Evolutionary conservation across 2,329 filamentous ascomycete genomes (phyloP).

Genomic region (Hypoxylon sp.): DNA sequence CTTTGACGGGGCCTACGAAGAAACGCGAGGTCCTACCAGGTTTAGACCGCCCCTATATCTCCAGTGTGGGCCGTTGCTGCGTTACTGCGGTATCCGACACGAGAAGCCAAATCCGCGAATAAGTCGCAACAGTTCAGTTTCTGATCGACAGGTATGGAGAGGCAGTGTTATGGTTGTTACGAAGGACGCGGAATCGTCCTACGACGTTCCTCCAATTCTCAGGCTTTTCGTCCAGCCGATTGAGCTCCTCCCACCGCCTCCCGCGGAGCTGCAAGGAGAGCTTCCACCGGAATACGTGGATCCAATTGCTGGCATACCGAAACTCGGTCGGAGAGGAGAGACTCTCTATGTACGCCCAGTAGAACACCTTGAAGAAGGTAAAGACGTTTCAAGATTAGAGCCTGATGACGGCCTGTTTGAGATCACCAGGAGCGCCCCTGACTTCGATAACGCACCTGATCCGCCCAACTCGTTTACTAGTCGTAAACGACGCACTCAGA

Average conservation of each 20-base stretch:
- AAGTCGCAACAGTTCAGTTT: slow-evolving; percentile 46
- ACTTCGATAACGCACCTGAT: slow-evolving; percentile 57
- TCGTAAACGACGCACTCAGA: slow-evolving; percentile 59
- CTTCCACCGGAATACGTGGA: slow-evolving; percentile 86
- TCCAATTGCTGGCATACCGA: slow-evolving; percentile 85
- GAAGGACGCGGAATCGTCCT: slow-evolving; percentile 81
- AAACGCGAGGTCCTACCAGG: slow-evolving; percentile 67
- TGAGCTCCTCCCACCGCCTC: slow-evolving; percentile 80
- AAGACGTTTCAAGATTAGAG: slow-evolving; percentile 81
- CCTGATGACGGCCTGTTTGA: slow-evolving; percentile 86
- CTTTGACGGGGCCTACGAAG: slow-evolving; percentile 73
- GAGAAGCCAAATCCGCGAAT: slow-evolving; percentile 59
- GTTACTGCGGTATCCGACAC: slow-evolving; percentile 83
- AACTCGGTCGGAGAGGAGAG: slow-evolving; percentile 83
- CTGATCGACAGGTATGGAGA: slow-evolving; percentile 83
- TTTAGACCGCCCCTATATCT: slow-evolving; percentile 87
- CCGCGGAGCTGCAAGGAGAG: slow-evolving; percentile 70
- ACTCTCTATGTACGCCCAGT: slow-evolving; percentile 89
- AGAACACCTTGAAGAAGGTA: slow-evolving; percentile 80
- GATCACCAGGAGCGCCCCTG: slow-evolving; percentile 62
- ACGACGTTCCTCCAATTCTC: slow-evolving; percentile 78
- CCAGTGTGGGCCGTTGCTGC: slow-evolving; percentile 87
- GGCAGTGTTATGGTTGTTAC: slow-evolving; percentile 97
- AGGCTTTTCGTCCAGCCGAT: slow-evolving; percentile 88
- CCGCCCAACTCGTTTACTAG: slow-evolving; percentile 62